A percentile compares a stretch with the other conserved stretches of the same genome.
Conservation (phyloP, 768 basidiomycete genomes). For the Lactifluus rugatus region DNA sequence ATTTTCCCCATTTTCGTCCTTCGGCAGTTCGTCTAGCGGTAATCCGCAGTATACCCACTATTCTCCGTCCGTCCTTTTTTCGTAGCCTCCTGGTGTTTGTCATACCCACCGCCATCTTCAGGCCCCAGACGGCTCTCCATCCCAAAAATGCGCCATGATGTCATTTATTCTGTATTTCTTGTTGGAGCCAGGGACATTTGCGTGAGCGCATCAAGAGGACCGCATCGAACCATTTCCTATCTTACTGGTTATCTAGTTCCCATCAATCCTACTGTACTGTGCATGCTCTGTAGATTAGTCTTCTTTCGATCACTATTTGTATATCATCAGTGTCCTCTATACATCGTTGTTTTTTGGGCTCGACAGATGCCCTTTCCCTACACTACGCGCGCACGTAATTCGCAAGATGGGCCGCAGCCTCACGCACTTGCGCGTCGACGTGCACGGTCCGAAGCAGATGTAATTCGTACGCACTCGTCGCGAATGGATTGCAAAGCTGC, state of each 20-base stretch:
- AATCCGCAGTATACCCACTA: constrained; percentile 16
- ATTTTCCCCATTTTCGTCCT: constrained; percentile 8
- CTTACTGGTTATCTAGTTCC: constrained; percentile 13
- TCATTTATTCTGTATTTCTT: constrained; percentile 12
- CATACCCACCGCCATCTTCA: constrained; percentile 9
- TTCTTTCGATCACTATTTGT: neutral
- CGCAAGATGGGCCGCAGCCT: constrained; percentile 51
- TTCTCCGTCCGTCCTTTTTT: constrained; percentile 19
- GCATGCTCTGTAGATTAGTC: constrained; percentile 16
- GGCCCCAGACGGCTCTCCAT: neutral
- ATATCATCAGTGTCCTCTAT: constrained; percentile 14
- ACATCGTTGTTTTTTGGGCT: neutral
- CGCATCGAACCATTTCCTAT: constrained; percentile 4
- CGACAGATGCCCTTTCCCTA: neutral
- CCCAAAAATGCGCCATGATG: constrained; percentile 7
- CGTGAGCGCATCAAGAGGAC: constrained; percentile 11
- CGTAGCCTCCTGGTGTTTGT: neutral
- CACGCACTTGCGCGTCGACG: constrained; percentile 58
- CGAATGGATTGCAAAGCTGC: constrained; percentile 71
- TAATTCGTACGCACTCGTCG: constrained; percentile 81
- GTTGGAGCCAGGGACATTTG: constrained; percentile 14
- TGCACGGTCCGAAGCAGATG: constrained; percentile 50
- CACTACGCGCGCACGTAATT: constrained; percentile 32
- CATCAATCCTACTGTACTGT: constrained; percentile 4
- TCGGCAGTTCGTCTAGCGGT: constrained; percentile 5